Conservation (phyloP, 371 early-diverging fungal genomes). For the Saksenaea vasiformis region DNA sequence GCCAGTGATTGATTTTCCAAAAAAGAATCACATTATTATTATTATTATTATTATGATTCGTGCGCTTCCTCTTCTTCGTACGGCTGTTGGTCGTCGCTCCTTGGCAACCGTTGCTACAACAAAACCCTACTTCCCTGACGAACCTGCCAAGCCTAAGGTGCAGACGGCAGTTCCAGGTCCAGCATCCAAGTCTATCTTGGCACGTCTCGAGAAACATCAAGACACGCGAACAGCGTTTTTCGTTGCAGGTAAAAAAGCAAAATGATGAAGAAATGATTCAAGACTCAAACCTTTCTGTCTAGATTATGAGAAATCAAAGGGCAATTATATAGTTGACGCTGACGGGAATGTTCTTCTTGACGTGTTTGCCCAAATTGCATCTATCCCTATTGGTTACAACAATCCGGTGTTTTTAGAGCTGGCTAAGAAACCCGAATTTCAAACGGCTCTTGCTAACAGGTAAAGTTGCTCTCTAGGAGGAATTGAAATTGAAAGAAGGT, state of each 20-base stretch:
- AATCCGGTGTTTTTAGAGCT: slow-evolving; percentile 65
- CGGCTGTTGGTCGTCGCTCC: neutral
- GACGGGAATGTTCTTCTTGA: slow-evolving; percentile 75
- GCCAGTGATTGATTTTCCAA: neutral
- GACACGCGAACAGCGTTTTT: slow-evolving; percentile 51
- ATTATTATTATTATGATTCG: neutral
- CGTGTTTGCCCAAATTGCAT: slow-evolving; percentile 77
- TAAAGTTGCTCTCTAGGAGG: slow-evolving; percentile 6
- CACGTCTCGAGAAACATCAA: slow-evolving; percentile 40
- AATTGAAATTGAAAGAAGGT: neutral
- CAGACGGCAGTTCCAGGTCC: slow-evolving; percentile 50
- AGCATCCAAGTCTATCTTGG: slow-evolving; percentile 34
- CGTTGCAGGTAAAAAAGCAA: slow-evolving; percentile 39
- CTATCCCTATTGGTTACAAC: slow-evolving; percentile 79
- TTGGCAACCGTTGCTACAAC: slow-evolving; percentile 3
- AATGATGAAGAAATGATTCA: neutral
- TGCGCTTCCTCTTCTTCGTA: neutral
- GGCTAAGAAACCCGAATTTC: slow-evolving; percentile 55
- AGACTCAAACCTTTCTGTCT: slow-evolving; percentile 8
- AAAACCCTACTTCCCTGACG: slow-evolving; percentile 33
- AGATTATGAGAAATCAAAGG: slow-evolving; percentile 70
- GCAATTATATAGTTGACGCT: slow-evolving; percentile 76
- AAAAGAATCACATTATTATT: neutral
- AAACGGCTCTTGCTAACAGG: slow-evolving; percentile 61
- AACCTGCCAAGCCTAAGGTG: slow-evolving; percentile 38